Evolutionary conservation across 805 yeast genomes (phyloP), one percentile per base, ranked within the genome.

Genomic region (Spencermartinsiella europaea): DNA sequence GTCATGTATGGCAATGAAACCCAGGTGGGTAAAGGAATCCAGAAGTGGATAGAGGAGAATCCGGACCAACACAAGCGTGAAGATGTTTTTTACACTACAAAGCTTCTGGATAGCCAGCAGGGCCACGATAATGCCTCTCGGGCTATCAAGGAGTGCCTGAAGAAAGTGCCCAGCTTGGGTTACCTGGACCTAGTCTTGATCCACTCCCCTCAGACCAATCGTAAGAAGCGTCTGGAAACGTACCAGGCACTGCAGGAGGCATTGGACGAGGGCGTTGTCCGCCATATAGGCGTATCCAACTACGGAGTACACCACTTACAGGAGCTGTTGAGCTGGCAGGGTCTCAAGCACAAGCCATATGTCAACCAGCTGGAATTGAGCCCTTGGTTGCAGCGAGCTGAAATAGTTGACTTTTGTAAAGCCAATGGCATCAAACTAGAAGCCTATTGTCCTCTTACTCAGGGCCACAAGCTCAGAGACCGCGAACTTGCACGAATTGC

Each of bases 301-400:
- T 81, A 71, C 57, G 84, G 84, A 15, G 60, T 67, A 19, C 69
- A 71, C 41, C 85, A 81, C 57, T 56, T 81, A 21, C 63, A 77
- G 55, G 84, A 81, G 60, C 61, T 82, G 19, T 57, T 74, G 34
- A 58, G 58, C 3, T 75, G 77, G 72, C 64, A 64, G 8, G 75
- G 68, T 2, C 64, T 79, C 50, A 73, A 64, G 49, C 59, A 75
- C 51, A 72, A 72, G 55, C 90, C 95, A 0, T 85, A 80, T 0
- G 83, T 85, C 34, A 83, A 87, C 63, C 95, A 88, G 62, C 76
- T 88, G 57, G 95, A 86, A 64, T 73, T 86, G 42, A 85, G 86
- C 51, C 95, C 93, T n/a, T 86, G 95, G 90, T 71, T 83, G 57
- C 85, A 83, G 67, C 61, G 85, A 56, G 65, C 72, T 42, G 80